Conservation (phyloP, 2,329 filamentous ascomycete species). For the Phialophora tarda region DNA sequence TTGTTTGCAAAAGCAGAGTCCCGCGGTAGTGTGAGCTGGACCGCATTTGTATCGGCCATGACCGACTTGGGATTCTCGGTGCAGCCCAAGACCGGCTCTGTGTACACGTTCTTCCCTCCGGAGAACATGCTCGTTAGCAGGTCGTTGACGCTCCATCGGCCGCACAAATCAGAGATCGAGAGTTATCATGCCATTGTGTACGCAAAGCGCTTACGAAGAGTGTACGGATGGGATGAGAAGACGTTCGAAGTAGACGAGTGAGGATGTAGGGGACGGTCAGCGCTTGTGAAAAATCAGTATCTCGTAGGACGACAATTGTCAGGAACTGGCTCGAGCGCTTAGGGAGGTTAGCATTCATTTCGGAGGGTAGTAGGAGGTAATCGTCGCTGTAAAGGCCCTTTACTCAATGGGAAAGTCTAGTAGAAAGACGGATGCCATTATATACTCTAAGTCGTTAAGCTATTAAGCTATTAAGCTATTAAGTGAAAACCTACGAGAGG, state of each 20-base stretch:
- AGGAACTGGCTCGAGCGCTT: too few species aligned
- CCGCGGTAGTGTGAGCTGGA: conserved; percentile 39
- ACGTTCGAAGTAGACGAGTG: background rate
- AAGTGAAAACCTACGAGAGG: too few species aligned
- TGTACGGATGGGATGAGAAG: conserved; percentile 1
- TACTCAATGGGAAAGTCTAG: too few species aligned
- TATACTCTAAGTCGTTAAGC: too few species aligned
- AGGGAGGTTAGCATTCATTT: too few species aligned
- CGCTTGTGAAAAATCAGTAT: too few species aligned
- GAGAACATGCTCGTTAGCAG: background rate
- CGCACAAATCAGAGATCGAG: conserved; percentile 1
- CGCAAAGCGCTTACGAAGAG: background rate
- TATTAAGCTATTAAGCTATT: too few species aligned
- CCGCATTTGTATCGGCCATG: conserved; percentile 51
- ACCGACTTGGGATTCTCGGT: conserved; percentile 52
- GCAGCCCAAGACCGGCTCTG: conserved; percentile 50
- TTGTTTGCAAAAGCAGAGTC: conserved; percentile 40
- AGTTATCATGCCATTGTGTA: background rate
- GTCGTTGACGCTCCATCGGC: conserved; percentile 2
- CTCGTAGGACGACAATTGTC: too few species aligned
- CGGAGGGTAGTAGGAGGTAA: too few species aligned
- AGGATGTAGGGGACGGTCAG: too few species aligned
- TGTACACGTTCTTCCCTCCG: conserved; percentile 44
- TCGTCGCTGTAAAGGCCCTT: too few species aligned
- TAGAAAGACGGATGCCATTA: too few species aligned